Evolutionary conservation across 257 asterid species (phyloP).

Genomic region (Solanum dulcamara): DNA sequence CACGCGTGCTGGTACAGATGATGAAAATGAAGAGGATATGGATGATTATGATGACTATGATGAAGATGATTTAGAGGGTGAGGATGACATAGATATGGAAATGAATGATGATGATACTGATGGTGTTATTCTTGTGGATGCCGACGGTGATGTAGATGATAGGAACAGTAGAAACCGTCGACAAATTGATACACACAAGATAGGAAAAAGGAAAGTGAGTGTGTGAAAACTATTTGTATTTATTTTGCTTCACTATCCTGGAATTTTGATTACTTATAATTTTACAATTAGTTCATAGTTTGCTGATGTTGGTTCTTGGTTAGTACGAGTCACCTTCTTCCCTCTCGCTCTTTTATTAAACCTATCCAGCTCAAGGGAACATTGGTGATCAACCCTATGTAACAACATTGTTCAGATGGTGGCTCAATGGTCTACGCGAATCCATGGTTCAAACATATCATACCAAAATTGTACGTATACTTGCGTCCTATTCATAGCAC

Average conservation of each 20-base stretch:
- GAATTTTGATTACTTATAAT: not conserved
- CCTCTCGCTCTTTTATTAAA: not conserved
- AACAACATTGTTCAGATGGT: not conserved
- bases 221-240: not conserved
- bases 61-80: constrained; percentile 31
- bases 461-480: not conserved
- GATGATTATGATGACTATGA: constrained; percentile 20
- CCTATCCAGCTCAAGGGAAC: not conserved
- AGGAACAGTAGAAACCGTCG: not conserved
- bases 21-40: constrained; percentile 22
- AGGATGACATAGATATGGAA: constrained; percentile 2
- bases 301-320: not conserved
- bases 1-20: constrained; percentile 27
- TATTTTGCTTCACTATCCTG: not conserved
- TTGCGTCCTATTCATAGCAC: not conserved
- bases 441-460: not conserved
- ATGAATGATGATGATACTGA: constrained; percentile 19
- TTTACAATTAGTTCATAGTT: not conserved
- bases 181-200: not conserved
- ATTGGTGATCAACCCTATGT: not conserved
- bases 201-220: not conserved
- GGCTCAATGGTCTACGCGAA: not conserved
- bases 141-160: not conserved
- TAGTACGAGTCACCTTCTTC: not conserved
- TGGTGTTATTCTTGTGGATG: constrained; percentile 20